These are phyloP conservation scores for Paragyromitra xinjiangensis DNA, from an alignment of 495 filamentous ascomycete genomes.

Conservation along the genomic window DNA sequence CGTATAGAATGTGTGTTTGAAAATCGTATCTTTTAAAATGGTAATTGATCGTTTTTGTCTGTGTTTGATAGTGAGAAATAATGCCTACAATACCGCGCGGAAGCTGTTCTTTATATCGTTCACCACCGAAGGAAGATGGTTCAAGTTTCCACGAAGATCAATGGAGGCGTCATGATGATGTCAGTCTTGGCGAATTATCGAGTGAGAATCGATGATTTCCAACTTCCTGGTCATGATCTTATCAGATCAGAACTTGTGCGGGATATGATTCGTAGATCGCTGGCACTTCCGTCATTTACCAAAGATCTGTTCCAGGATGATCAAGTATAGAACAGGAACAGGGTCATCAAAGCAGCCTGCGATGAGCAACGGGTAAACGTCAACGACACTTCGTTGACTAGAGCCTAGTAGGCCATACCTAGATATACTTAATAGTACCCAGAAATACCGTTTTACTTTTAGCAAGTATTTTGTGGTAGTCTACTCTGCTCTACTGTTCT, in stretches of 20 bases:
- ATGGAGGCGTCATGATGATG: constrained; percentile 20
- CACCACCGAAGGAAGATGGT: background rate
- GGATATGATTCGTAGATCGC: background rate
- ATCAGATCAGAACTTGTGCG: background rate
- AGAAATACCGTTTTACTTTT: background rate
- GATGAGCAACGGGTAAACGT: background rate
- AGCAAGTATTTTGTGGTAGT: too few relatives aligned
- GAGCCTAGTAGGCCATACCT: background rate
- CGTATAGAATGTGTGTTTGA: background rate
- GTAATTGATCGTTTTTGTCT: background rate
- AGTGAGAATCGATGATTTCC: constrained; percentile 12
- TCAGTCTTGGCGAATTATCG: constrained; percentile 10
- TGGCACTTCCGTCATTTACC: background rate
- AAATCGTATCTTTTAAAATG: background rate
- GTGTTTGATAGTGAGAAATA: background rate
- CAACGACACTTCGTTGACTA: background rate
- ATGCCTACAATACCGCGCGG: background rate
- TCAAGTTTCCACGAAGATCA: constrained; percentile 7
- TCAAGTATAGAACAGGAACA: background rate
- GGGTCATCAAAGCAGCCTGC: background rate
- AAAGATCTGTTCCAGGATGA: background rate
- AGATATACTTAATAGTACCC: background rate
- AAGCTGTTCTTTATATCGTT: background rate
- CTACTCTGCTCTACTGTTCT: too few relatives aligned
- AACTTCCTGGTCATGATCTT: background rate